phyloP scores from a whole-genome alignment of 208 protist genomes.

The Phytomonas francai region DNA sequence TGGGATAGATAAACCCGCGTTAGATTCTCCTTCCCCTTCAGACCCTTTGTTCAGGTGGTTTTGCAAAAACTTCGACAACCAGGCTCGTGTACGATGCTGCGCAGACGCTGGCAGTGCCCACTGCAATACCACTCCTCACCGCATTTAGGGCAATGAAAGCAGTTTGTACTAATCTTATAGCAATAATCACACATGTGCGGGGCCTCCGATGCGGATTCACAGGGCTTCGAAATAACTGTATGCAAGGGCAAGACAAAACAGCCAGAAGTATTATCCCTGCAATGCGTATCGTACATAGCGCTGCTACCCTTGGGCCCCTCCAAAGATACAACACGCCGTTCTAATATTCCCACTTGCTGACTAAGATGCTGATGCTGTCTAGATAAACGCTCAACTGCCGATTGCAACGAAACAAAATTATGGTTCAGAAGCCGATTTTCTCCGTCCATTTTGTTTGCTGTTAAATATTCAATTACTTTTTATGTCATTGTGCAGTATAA shows the following conservation, averaged over 20 bases:
- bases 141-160: slow-evolving; percentile 39
- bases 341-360: not conserved
- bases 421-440: not conserved
- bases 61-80: not conserved
- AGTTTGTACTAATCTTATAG: slow-evolving; percentile 22
- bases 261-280: not conserved
- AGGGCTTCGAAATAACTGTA: not conserved
- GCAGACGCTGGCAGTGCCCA: slow-evolving; percentile 37
- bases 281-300: not conserved
- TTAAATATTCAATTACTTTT: slow-evolving; percentile 4
- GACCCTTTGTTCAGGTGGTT: not conserved
- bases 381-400: not conserved
- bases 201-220: not conserved
- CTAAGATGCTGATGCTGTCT: not conserved
- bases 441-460: slow-evolving; percentile 7
- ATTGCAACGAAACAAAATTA: not conserved
- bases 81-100: slow-evolving; percentile 6
- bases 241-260: not conserved
- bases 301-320: not conserved
- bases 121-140: slow-evolving; percentile 74
- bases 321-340: not conserved
- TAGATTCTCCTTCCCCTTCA: not conserved
- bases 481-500: slow-evolving; percentile 8
- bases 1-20: not conserved
- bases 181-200: slow-evolving; percentile 59